Evolutionary conservation across 2,329 filamentous ascomycete genomes (phyloP).

Genomic region (Fusarium dlaminii): DNA sequence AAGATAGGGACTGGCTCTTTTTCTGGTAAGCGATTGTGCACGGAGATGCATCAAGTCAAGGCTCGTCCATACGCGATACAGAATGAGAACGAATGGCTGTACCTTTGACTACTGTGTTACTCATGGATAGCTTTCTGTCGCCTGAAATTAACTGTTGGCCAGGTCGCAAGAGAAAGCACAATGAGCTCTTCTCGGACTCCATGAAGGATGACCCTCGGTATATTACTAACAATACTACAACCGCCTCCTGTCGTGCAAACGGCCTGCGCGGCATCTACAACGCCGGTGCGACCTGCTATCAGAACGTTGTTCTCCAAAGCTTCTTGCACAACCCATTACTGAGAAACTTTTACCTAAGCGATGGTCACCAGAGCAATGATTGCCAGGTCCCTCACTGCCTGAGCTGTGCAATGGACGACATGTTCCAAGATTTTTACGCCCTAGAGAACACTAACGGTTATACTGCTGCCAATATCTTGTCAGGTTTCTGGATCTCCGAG

Average conservation of each 20-base stretch:
- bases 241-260: constrained; percentile 84
- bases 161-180: constrained; percentile 79
- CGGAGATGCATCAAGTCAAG: neutral
- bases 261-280: constrained; percentile 95
- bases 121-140: neutral
- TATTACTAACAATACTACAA: constrained; percentile 79
- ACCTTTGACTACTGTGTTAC: neutral
- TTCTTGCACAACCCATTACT: constrained; percentile 94
- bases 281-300: constrained; percentile 98
- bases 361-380: constrained; percentile 83
- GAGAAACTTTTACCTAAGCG: constrained; percentile 89
- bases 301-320: constrained; percentile 94
- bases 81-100: neutral
- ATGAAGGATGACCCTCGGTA: constrained; percentile 78
- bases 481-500: constrained; percentile 89
- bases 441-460: constrained; percentile 87
- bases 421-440: constrained; percentile 77
- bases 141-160: neutral
- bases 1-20: constrained; percentile 75
- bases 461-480: constrained; percentile 87
- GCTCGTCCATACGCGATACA: neutral
- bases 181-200: constrained; percentile 73
- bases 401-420: constrained; percentile 77
- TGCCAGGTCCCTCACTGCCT: constrained; percentile 73
- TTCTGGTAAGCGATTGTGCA: constrained; percentile 59